A percentile compares a stretch with the other conserved stretches of the same genome.
These are phyloP conservation scores for Rutstroemia sp. DNA, from an alignment of 2,329 filamentous ascomycete species.

Conservation along the genomic window DNA sequence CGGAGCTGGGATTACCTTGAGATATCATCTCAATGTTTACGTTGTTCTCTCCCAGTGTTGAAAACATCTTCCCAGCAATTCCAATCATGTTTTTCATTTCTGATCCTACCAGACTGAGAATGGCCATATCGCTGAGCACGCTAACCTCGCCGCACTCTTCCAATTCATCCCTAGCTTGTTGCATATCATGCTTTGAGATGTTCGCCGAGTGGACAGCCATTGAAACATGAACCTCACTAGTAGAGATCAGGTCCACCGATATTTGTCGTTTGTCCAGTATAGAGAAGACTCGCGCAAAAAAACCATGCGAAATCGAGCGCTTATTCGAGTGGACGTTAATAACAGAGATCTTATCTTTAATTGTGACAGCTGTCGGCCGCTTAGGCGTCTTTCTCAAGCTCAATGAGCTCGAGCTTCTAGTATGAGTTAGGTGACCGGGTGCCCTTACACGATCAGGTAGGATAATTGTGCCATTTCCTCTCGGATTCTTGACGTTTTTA, in stretches of 20 bases:
- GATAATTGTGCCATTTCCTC: constrained; percentile 71
- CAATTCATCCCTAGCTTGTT: constrained; percentile 64
- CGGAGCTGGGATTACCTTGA: constrained; percentile 57
- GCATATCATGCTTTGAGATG: constrained; percentile 52
- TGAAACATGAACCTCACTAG: constrained; percentile 92
- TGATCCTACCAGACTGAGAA: constrained; percentile 86
- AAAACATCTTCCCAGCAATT: constrained; percentile 91
- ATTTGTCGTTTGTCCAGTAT: constrained; percentile 82
- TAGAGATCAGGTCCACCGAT: constrained; percentile 93
- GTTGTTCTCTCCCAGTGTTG: constrained; percentile 82
- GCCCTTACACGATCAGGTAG: constrained; percentile 60
- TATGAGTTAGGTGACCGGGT: constrained; percentile 46
- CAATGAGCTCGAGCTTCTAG: constrained; percentile 39
- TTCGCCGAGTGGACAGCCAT: constrained; percentile 88
- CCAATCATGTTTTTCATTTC: constrained; percentile 98
- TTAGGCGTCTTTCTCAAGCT: constrained; percentile 51
- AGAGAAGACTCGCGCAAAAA: constrained; percentile 88
- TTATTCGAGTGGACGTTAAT: constrained; percentile 99
- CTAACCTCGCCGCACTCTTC: constrained; percentile 82
- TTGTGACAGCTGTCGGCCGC: constrained; percentile 83
- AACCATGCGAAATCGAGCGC: constrained; percentile 89
- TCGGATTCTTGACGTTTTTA: constrained; percentile 86
- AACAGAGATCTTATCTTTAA: constrained; percentile 94
- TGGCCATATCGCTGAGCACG: constrained; percentile 86
- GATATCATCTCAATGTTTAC: constrained; percentile 99